Conservation (phyloP, 768 basidiomycete genomes). For the Favolaschia claudopus region DNA sequence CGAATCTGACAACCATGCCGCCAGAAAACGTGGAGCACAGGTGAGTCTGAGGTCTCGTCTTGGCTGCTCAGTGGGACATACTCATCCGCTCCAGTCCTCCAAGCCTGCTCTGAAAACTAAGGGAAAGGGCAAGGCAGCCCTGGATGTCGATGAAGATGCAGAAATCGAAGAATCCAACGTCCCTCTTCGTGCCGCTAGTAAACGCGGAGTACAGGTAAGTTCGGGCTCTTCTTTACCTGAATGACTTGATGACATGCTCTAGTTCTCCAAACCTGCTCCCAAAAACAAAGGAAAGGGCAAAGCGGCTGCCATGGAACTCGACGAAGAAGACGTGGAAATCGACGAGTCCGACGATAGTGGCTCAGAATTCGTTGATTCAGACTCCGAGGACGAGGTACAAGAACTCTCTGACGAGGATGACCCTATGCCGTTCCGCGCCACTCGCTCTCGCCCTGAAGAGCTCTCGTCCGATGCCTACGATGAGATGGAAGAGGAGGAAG, state of each 20-base stretch:
- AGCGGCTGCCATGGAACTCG: constrained; percentile 33
- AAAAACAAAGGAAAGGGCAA: constrained; percentile 49
- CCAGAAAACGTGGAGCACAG: constrained; percentile 33
- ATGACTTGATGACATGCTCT: constrained; percentile 4
- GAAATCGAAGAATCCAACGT: constrained; percentile 33
- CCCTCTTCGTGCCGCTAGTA: no score
- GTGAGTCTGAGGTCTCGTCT: constrained; percentile 19
- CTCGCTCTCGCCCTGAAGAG: constrained; percentile 28
- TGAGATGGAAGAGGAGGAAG: constrained; percentile 50
- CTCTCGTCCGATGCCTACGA: constrained; percentile 39
- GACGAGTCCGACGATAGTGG: constrained; percentile 64
- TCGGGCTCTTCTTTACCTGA: constrained; percentile 4
- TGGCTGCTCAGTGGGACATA: neutral
- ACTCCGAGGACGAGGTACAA: constrained; percentile 21
- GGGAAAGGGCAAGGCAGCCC: constrained; percentile 44
- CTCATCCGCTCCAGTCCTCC: constrained; percentile 10
- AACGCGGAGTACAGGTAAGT: constrained; percentile 32
- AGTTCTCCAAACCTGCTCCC: constrained; percentile 6
- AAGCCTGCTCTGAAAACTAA: constrained; percentile 32
- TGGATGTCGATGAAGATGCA: constrained; percentile 42
- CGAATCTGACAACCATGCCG: no score
- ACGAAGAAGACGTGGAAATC: constrained; percentile 45
- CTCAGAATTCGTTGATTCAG: constrained; percentile 65
- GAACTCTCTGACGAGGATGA: constrained; percentile 32
- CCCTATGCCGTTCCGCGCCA: constrained; percentile 3